Percentiles rank a stretch among this genome's conserved stretches.
phyloP scores from a whole-genome alignment of 805 yeast genomes.

The Blastobotrys peoriensis region DNA sequence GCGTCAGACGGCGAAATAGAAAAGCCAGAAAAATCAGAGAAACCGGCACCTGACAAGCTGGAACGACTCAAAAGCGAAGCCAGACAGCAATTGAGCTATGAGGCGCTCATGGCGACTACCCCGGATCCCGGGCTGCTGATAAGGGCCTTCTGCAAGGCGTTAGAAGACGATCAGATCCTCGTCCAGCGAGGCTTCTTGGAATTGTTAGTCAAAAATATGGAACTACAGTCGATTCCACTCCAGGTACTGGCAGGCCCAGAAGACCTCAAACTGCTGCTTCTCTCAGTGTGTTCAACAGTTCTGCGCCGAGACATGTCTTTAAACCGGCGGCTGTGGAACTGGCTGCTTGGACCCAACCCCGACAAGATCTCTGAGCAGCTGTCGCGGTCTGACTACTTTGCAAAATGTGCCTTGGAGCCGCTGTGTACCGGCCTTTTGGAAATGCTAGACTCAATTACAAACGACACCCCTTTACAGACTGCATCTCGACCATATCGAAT shows the following conservation, averaged over 20 bases:
- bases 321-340: conserved; percentile 88
- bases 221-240: conserved; percentile 55
- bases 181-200: conserved; percentile 89
- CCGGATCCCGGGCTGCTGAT: conserved; percentile 79
- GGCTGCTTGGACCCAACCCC: conserved; percentile 80
- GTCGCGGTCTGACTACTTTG: conserved; percentile 51
- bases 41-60: no score
- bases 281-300: conserved; percentile 62
- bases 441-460: conserved; percentile 31
- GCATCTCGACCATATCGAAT: conserved; percentile 49
- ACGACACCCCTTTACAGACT: conserved; percentile 32
- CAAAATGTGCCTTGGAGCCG: conserved; percentile 45
- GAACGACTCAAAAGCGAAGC: conserved; percentile 3
- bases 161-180: conserved; percentile 59
- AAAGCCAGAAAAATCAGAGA: neutral
- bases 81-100: conserved; percentile 32
- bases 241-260: conserved; percentile 40
- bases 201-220: conserved; percentile 59
- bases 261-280: conserved; percentile 54
- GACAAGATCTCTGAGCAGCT: conserved; percentile 8
- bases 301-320: conserved; percentile 87
- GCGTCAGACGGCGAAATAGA: neutral
- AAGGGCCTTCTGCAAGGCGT: conserved; percentile 65
- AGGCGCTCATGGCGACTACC: conserved; percentile 53
- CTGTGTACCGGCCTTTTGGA: conserved; percentile 50